Evolutionary conservation across 352 stramenopile species (phyloP), one percentile per base, ranked within the genome.

Genomic region (Globisporangium acanthophoron): DNA sequence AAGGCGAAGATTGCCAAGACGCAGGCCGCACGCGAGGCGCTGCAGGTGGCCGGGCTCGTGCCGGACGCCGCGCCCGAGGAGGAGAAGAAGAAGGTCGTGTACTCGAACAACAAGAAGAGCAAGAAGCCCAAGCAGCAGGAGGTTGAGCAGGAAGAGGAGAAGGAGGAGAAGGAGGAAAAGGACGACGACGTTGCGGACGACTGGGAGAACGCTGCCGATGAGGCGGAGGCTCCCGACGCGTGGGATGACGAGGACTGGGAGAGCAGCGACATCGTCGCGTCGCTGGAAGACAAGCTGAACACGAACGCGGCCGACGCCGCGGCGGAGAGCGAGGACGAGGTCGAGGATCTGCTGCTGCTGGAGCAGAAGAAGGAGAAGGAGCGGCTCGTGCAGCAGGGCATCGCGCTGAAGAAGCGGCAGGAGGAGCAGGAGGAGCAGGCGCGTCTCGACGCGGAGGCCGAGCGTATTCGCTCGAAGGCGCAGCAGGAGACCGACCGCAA

Each of bases 291-390:
- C 59, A 94, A 95, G 66, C 57, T 93, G 21, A 68, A 92, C 52
- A 76, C n/a, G 59, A 74, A 31, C 67, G 74, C 20, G 48, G 51
- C 12, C 46, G 61, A 75, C 16, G 51, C 45, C 3, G 73, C 72
- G 0, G 64, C 73, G 5, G 78, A 88, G 48, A 83, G 74, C 56
- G 84, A 94, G n/a, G 88, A 93, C 43, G 88, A 98, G 37, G 49
- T 62, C 27, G 93, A 98, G 46, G 96, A 98, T 73, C 61, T 98
- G 31, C 86, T 98, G 40, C 78, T 98, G 65, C 70, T 96, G 24
- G 94, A 98, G 66, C 94, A 97, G 67, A 85, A 92, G 56, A 97
- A 98, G 70, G 91, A 98, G 72, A 76, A 96, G 61, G 92, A 98
- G 65, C 76, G 83, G 45, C 74, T 98, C 13, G 82, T 86, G 27